Evolutionary conservation across 2,329 filamentous ascomycete species (phyloP).

Genomic region (Fusarium scirpi): DNA sequence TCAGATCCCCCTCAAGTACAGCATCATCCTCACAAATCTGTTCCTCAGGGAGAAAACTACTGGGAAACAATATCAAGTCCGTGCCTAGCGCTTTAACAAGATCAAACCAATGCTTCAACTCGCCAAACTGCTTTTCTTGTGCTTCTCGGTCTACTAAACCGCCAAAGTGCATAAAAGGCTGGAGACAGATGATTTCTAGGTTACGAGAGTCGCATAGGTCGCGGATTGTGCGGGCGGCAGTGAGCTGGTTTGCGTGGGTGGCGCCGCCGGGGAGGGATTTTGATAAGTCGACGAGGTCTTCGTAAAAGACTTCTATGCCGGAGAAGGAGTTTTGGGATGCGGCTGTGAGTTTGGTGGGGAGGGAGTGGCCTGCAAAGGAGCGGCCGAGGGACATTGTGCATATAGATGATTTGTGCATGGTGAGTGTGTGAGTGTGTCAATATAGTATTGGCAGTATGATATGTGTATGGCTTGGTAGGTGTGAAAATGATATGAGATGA

Average conservation of each 20-base stretch:
- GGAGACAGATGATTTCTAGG: constrained; percentile 72
- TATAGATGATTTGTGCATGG: constrained; percentile 73
- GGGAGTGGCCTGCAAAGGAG: constrained; percentile 73
- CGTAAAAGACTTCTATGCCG: constrained; percentile 82
- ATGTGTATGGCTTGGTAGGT: not conserved
- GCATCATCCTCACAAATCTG: constrained; percentile 61
- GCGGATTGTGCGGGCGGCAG: constrained; percentile 69
- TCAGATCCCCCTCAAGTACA: constrained; percentile 72
- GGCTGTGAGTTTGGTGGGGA: constrained; percentile 75
- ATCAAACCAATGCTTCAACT: constrained; percentile 77
- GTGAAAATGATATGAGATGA: not conserved
- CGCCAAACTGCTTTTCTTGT: constrained; percentile 68
- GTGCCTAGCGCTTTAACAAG: constrained; percentile 73
- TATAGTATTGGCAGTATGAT: not conserved
- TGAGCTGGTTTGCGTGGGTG: constrained; percentile 59
- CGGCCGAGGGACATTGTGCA: constrained; percentile 82
- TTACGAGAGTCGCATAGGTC: constrained; percentile 66
- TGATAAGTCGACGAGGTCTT: constrained; percentile 76
- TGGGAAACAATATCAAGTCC: constrained; percentile 80
- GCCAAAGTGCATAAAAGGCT: constrained; percentile 84
- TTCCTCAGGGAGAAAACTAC: constrained; percentile 70
- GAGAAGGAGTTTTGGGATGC: constrained; percentile 73
- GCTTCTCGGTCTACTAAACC: constrained; percentile 73
- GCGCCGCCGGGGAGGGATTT: constrained; percentile 56
- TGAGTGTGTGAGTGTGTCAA: not conserved